Percentiles rank a stretch among this genome's conserved stretches.
These are phyloP conservation scores for Amanita pseudoporphyria DNA, from an alignment of 768 basidiomycete genomes.

Conservation along the genomic window DNA sequence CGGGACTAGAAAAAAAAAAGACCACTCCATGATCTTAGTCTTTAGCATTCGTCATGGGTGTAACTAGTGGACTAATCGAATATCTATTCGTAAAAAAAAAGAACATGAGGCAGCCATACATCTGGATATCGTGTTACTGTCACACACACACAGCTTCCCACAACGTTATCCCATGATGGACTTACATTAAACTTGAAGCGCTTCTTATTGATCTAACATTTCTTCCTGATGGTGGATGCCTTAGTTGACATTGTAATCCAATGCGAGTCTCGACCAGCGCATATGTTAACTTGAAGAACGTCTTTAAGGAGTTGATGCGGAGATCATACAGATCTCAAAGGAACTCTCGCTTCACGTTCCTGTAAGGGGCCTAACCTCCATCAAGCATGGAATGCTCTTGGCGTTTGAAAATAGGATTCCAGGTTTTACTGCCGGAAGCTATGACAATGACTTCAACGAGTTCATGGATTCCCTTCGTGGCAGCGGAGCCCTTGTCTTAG, in stretches of 20 bases:
- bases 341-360: neutral
- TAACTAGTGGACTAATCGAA: no score
- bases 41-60: no score
- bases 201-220: slow-evolving; percentile 19
- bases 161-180: neutral
- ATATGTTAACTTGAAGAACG: neutral
- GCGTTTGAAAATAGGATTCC: neutral
- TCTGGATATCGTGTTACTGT: slow-evolving; percentile 31
- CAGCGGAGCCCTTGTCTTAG: no score
- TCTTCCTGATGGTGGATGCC: slow-evolving; percentile 21
- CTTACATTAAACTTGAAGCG: slow-evolving; percentile 15
- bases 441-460: no score
- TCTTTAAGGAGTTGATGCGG: neutral
- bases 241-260: slow-evolving; percentile 28
- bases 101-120: slow-evolving; percentile 28
- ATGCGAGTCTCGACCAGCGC: slow-evolving; percentile 5
- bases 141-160: slow-evolving; percentile 20
- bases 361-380: neutral
- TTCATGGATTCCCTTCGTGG: no score
- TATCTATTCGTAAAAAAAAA: no score
- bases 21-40: no score
- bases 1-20: no score
- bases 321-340: neutral
- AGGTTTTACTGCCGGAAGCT: neutral
- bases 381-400: neutral